Evolutionary conservation across 345 rosid genomes (phyloP).

Genomic region (Conringia planisiliqua): DNA sequence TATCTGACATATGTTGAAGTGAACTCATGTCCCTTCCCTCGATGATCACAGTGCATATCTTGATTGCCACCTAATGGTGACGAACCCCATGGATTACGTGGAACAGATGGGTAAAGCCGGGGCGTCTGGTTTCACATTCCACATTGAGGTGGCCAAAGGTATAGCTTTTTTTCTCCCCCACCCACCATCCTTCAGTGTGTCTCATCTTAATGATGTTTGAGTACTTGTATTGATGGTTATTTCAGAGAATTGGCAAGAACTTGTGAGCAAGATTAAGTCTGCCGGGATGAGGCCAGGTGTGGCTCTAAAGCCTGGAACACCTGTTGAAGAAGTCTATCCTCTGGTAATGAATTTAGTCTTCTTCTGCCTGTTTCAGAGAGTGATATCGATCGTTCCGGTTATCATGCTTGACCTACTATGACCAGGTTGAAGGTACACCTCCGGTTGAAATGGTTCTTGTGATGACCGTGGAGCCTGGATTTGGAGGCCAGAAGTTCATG

Average conservation of each 20-base stretch:
- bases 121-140: slow-evolving; percentile 98
- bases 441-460: slow-evolving; percentile 95
- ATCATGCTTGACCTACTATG: background rate
- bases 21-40: background rate
- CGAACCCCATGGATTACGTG: slow-evolving; percentile 85
- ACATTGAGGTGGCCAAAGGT: slow-evolving; percentile 78
- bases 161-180: too few species aligned
- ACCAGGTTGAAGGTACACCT: slow-evolving; percentile 64
- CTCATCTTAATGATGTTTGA: background rate
- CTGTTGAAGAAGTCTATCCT: slow-evolving; percentile 80
- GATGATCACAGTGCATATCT: slow-evolving; percentile 62
- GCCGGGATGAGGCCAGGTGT: slow-evolving; percentile 93
- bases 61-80: slow-evolving; percentile 96
- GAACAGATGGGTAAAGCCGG: slow-evolving; percentile 76
- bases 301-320: slow-evolving; percentile 76
- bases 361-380: slow-evolving; percentile 28
- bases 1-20: slow-evolving; percentile 2
- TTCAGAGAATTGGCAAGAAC: slow-evolving; percentile 82
- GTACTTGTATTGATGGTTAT: background rate
- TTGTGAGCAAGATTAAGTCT: slow-evolving; percentile 59
- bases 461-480: slow-evolving; percentile 92
- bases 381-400: background rate
- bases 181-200: background rate
- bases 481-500: slow-evolving; percentile 96
- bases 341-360: slow-evolving; percentile 43